phyloP scores from a whole-genome alignment of 2,329 filamentous ascomycete species.

The Penicillium sp. region DNA sequence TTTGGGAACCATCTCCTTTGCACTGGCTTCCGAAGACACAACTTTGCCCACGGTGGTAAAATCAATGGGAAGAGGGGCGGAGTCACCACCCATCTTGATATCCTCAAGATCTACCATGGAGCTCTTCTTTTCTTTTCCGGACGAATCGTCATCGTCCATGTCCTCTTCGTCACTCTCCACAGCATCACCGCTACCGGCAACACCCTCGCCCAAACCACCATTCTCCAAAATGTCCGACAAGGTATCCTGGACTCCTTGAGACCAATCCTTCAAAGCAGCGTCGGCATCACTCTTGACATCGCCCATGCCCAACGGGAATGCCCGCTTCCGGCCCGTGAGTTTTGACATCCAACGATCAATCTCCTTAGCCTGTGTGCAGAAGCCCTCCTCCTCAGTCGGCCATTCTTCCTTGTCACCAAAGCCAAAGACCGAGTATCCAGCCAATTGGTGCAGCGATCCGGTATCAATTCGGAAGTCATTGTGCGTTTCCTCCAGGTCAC shows the following conservation, averaged over 20 bases:
- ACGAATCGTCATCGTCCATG: constrained; percentile 50
- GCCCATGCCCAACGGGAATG: constrained; percentile 84
- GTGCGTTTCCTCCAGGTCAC: constrained; percentile 87
- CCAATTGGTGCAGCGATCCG: constrained; percentile 69
- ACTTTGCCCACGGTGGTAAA: constrained; percentile 63
- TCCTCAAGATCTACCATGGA: constrained; percentile 80
- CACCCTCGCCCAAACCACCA: constrained; percentile 61
- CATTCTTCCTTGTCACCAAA: constrained; percentile 90
- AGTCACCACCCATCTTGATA: constrained; percentile 54
- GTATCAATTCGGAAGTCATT: constrained; percentile 97
- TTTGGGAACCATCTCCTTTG: constrained; percentile 93
- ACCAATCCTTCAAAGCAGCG: constrained; percentile 73
- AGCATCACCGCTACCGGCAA: constrained; percentile 77
- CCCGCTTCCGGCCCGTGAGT: constrained; percentile 79
- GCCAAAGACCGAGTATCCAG: constrained; percentile 92
- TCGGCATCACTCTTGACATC: constrained; percentile 76
- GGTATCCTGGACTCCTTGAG: constrained; percentile 69
- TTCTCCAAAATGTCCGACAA: constrained; percentile 59
- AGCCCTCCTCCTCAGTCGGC: constrained; percentile 87
- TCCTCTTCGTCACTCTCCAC: constrained; percentile 82
- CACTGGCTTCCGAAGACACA: constrained; percentile 38
- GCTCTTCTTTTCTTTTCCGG: constrained; percentile 45
- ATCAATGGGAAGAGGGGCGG: constrained; percentile 70
- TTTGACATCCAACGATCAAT: constrained; percentile 98
- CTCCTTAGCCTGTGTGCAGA: constrained; percentile 88